Evolutionary conservation across 768 basidiomycete species (phyloP).

Genomic region (Lentinula edodes): DNA sequence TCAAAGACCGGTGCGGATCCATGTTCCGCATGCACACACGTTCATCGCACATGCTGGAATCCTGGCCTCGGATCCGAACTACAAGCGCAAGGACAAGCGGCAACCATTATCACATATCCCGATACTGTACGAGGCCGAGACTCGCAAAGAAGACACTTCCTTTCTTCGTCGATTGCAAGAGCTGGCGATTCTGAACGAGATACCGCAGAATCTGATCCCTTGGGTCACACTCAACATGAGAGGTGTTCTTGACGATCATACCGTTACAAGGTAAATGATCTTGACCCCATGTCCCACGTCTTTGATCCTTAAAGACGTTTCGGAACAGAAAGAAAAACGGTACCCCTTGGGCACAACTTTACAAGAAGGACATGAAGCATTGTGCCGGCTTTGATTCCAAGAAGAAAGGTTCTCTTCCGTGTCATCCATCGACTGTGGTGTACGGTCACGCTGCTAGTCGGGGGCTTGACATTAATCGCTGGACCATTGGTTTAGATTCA

Average conservation of each 20-base stretch:
- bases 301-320: neutral
- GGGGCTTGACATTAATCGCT: conserved; percentile 77
- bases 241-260: conserved; percentile 36
- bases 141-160: conserved; percentile 12
- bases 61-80: conserved; percentile 63
- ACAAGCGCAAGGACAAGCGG: conserved; percentile 36
- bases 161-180: conserved; percentile 60
- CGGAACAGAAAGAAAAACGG: conserved; percentile 36
- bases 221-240: conserved; percentile 78
- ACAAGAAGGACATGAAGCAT: conserved; percentile 58
- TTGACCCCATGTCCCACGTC: neutral
- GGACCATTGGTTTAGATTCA: conserved; percentile 81
- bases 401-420: conserved; percentile 37
- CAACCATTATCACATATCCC: conserved; percentile 77
- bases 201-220: conserved; percentile 75
- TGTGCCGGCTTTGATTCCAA: conserved; percentile 48
- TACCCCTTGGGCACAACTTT: conserved; percentile 69
- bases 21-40: conserved; percentile 69
- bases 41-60: conserved; percentile 84
- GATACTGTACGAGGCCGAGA: conserved; percentile 12
- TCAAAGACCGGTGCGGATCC: conserved; percentile 66
- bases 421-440: conserved; percentile 71
- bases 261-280: conserved; percentile 36
- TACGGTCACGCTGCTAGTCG: conserved; percentile 84
- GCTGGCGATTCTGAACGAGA: conserved; percentile 51